Evolutionary conservation across 2,329 filamentous ascomycete genomes (phyloP).

Genomic region (Colletotrichum lini): DNA sequence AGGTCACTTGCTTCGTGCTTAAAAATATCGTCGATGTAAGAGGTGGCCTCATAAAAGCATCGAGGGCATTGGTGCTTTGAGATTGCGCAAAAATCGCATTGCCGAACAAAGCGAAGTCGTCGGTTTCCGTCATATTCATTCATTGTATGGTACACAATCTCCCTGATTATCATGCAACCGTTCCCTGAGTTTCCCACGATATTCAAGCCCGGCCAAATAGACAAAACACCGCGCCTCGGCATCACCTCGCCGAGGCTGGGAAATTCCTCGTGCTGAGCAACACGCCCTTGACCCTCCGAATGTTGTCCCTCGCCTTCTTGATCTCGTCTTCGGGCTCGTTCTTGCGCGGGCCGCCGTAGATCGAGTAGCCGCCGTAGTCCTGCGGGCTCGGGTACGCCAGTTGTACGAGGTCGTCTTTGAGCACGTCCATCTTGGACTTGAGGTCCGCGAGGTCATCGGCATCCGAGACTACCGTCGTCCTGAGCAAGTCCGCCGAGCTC

Average conservation of each 20-base stretch:
- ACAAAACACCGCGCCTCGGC: not conserved
- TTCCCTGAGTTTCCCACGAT: not conserved
- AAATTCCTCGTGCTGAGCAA: conserved; percentile 83
- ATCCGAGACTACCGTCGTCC: conserved; percentile 59
- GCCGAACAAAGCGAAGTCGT: not conserved
- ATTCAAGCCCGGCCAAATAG: not conserved
- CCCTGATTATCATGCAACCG: not conserved
- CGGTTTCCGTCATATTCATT: conserved; percentile 1
- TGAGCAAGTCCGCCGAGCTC: conserved; percentile 59
- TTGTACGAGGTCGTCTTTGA: conserved; percentile 77
- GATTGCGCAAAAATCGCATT: too few species aligned
- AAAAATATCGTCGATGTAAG: not conserved
- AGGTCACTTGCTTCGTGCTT: not conserved
- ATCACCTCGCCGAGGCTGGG: conserved; percentile 60
- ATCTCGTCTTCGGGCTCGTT: conserved; percentile 78
- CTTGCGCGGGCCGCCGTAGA: conserved; percentile 60
- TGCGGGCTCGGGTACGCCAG: conserved; percentile 65
- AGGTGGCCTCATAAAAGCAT: not conserved
- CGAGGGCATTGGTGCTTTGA: too few species aligned
- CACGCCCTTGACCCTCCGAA: conserved; percentile 84
- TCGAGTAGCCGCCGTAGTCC: conserved; percentile 56
- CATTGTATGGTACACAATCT: conserved; percentile 2
- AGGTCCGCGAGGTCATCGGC: conserved; percentile 66
- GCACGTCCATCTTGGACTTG: conserved; percentile 67
- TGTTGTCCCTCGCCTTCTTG: conserved; percentile 79